Percentiles rank a stretch among this genome's conserved stretches.
These are phyloP conservation scores for Ceratocystis eucalypticola DNA, from an alignment of 2,329 filamentous ascomycete species.

Conservation along the genomic window DNA sequence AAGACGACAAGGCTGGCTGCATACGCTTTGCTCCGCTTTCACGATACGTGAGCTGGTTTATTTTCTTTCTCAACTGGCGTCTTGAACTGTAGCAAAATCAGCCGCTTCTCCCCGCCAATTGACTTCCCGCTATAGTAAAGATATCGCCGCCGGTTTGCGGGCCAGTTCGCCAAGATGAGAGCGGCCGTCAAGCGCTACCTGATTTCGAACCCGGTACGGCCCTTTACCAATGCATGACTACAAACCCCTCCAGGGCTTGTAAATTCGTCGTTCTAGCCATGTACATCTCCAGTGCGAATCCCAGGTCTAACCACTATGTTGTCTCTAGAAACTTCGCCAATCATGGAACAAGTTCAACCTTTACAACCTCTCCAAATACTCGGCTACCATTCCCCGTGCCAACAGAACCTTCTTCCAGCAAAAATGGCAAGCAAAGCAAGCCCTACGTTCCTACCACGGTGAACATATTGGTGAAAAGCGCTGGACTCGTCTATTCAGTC, in stretches of 20 bases:
- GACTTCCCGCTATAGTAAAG: conserved; percentile 4
- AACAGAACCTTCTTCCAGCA: conserved; percentile 82
- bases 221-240: conserved; percentile 7
- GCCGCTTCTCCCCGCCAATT: conserved; percentile 10
- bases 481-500: conserved; percentile 87
- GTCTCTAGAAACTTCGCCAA: conserved; percentile 69
- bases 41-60: conserved; percentile 2
- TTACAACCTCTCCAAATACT: conserved; percentile 61
- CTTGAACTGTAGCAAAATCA: not conserved
- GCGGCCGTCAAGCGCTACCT: conserved; percentile 21
- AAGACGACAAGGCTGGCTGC: conserved; percentile 12
- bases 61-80: conserved; percentile 3
- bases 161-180: conserved; percentile 20
- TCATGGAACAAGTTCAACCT: conserved; percentile 97
- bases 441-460: conserved; percentile 79
- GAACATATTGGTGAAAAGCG: conserved; percentile 86
- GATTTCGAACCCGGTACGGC: conserved; percentile 20
- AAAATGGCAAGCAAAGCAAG: conserved; percentile 86
- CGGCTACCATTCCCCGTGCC: conserved; percentile 30
- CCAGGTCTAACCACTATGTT: not conserved
- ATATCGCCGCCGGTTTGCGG: conserved; percentile 16
- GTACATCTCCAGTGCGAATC: not conserved
- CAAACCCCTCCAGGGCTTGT: not conserved
- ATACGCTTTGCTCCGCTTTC: conserved; percentile 6
- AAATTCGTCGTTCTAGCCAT: not conserved